A percentile compares a stretch with the other conserved stretches of the same genome.
Evolutionary conservation across 164 flowering plant genomes (phyloP).

Genomic region (Liquidambar formosana): DNA sequence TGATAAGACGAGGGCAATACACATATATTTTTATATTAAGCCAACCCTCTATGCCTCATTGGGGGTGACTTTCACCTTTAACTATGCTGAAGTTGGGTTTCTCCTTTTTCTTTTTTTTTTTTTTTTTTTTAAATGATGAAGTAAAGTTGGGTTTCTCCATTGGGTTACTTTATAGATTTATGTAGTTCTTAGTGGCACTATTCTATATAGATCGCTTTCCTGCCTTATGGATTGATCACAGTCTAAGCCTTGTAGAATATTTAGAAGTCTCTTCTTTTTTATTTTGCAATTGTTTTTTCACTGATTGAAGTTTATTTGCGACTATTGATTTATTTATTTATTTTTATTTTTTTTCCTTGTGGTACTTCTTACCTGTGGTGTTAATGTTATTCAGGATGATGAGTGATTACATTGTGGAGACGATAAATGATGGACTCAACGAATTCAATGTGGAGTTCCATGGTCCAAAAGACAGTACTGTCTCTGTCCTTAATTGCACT

Average conservation of each 20-base stretch:
- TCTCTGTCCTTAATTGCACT: not conserved
- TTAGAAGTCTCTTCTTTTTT: not conserved
- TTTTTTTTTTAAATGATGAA: too few relatives aligned
- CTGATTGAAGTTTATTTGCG: not conserved
- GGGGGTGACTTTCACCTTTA: not conserved
- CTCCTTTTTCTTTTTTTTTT: too few relatives aligned
- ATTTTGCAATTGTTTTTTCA: not conserved
- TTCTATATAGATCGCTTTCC: not conserved
- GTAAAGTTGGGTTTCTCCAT: not conserved
- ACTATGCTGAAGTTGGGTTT: not conserved
- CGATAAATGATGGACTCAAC: constrained; percentile 78
- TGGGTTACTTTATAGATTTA: not conserved
- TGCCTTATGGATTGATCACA: not conserved
- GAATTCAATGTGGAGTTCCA: constrained; percentile 86
- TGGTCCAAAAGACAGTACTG: constrained; percentile 90
- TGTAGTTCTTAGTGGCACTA: not conserved
- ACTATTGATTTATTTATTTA: too few relatives aligned
- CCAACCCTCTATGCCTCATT: too few relatives aligned
- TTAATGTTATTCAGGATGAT: constrained; percentile 73
- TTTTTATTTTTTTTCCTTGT: not conserved
- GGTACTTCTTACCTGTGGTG: constrained; percentile 1
- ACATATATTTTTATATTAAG: too few relatives aligned
- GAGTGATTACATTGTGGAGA: constrained; percentile 86
- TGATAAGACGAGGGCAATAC: too few relatives aligned
- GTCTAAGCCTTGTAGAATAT: not conserved